Base-by-base conservation (phyloP, 2,329 filamentous ascomycete species). In the Cladosporium sp. region DNA sequence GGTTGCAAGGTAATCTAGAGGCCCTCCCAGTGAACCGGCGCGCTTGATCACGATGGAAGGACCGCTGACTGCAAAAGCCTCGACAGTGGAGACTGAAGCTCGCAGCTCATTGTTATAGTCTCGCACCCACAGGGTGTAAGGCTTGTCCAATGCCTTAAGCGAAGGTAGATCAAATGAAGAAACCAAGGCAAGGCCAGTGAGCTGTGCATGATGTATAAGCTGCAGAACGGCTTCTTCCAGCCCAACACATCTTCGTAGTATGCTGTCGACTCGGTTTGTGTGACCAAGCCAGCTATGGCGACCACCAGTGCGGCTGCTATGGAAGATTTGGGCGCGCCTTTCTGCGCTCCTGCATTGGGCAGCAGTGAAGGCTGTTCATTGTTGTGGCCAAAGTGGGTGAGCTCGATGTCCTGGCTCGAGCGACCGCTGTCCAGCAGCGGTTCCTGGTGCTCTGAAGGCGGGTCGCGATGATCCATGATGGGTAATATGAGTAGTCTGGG, bases 181-280 rank as follows among this genome's bases (percentile, higher is more conserved):
- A 75, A 31, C 74, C 74, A 76, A n/a, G 74, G 74, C 16, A 76
- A 35, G 26, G 65, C 65, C 26, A 76, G 70, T 1, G 73, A 71
- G 66, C 69, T 71, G 69, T 76, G 74, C 49, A 71, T 74, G 58
- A 76, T 66, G 65, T 76, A 76, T 58, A 76, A 67, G 11, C 72
- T 75, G 26, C 70, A 71, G 63, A 75, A 74, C 6, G 74, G 74
- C 56, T 76, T 76, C 62, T 72, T 73, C 71, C 71, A 76, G 60
- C 69, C 72, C 2, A 76, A 62, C 26, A 71, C 69, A 60, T 74
- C 70, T 65, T 76, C 71, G 61, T 75, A 72, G 65, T 76, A 76
- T 10, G 72, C 73, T 3, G 72, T 73, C 10, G 74, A 70, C 69
- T 76, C 74, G 28, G 74, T 76, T 67, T 76, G 75, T 65, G 74